Evolutionary conservation across 352 stramenopile species (phyloP).

Genomic region (Phytophthora tubulina): DNA sequence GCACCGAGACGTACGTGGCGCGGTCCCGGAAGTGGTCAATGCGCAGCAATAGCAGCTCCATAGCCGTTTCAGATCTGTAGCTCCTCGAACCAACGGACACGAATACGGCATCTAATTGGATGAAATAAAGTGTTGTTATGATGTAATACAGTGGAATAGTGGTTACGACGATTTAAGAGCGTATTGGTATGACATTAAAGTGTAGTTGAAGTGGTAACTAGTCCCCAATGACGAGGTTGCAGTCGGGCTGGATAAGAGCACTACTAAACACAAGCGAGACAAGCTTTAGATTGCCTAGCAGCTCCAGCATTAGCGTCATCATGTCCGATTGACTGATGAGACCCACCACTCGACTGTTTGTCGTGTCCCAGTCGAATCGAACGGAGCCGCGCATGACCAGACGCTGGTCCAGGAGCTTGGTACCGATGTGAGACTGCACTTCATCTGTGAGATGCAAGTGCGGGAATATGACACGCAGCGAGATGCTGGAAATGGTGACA

Average conservation of each 20-base stretch:
- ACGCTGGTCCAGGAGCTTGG: neutral
- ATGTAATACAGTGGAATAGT: neutral
- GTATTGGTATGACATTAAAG: neutral
- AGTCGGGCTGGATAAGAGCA: neutral
- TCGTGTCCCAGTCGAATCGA: neutral
- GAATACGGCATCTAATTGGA: slow-evolving; percentile 14
- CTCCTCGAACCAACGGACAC: slow-evolving; percentile 18
- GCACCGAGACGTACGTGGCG: slow-evolving; percentile 59
- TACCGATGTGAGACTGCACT: neutral
- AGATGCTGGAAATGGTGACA: neutral
- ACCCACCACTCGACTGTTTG: neutral
- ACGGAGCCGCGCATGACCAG: neutral
- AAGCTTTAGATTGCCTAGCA: neutral
- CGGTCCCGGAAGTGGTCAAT: slow-evolving; percentile 80
- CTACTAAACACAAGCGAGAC: neutral
- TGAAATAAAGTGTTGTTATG: neutral
- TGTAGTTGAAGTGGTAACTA: slow-evolving; percentile 10
- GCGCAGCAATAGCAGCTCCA: slow-evolving; percentile 74
- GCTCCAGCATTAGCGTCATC: neutral
- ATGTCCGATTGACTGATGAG: neutral
- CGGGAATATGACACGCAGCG: slow-evolving; percentile 3
- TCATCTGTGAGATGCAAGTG: neutral
- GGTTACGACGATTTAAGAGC: neutral
- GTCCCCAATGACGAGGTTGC: neutral
- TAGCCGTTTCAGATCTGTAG: slow-evolving; percentile 6